Conservation (phyloP, 441 rosid species). For the Sinapis alba region DNA sequence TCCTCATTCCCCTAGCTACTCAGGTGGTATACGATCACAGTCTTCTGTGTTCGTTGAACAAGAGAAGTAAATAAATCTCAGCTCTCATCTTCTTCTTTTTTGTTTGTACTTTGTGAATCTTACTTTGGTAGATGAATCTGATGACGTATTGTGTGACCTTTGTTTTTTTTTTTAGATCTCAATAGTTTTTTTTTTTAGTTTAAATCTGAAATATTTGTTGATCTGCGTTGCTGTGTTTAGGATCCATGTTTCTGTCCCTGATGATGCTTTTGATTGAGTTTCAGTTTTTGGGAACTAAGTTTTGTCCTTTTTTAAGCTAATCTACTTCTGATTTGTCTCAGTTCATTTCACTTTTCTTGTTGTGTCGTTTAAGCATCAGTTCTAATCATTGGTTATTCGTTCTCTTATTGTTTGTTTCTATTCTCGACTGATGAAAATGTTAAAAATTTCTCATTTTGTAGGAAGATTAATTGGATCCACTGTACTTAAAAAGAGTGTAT, state of each 20-base stretch:
- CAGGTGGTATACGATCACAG: constrained; percentile 37
- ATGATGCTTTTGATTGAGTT: constrained; percentile 2
- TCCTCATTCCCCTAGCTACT: constrained; percentile 34
- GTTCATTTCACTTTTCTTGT: background rate
- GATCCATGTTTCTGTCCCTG: constrained; percentile 11
- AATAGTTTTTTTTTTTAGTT: background rate
- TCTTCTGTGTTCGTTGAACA: constrained; percentile 31
- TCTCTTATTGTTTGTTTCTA: constrained; percentile 19
- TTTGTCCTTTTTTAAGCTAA: background rate
- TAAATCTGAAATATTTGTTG: constrained; percentile 14
- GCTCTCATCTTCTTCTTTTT: background rate
- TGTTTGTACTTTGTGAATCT: constrained; percentile 5
- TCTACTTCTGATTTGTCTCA: constrained; percentile 15
- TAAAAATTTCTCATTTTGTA: background rate
- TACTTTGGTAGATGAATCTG: constrained; percentile 15
- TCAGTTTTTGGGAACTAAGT: background rate
- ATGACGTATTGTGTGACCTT: constrained; percentile 9
- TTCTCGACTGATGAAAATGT: constrained; percentile 6
- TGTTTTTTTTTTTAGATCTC: constrained; percentile 32
- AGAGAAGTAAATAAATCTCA: constrained; percentile 38
- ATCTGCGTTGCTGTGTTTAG: background rate
- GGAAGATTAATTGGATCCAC: constrained; percentile 12
- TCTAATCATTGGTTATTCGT: constrained; percentile 10
- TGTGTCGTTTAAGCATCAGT: background rate
- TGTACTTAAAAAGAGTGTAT: constrained; percentile 1